Conservation (phyloP, 164 flowering plant genomes). For the Santalum album region DNA sequence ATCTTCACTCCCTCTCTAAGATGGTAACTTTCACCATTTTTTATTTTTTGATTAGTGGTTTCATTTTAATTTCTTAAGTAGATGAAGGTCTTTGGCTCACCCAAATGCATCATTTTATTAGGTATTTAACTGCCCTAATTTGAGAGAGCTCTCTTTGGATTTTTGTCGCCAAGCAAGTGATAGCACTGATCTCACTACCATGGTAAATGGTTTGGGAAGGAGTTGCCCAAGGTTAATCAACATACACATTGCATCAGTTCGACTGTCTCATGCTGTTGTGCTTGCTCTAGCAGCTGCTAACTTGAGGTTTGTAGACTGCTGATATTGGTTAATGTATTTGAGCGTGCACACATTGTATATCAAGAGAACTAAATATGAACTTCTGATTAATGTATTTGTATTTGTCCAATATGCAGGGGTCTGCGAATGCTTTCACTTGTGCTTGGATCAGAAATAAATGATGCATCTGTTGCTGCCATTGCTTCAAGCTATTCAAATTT, state of each 20-base stretch:
- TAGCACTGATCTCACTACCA: slow-evolving; percentile 54
- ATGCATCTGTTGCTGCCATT: slow-evolving; percentile 97
- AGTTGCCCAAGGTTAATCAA: slow-evolving; percentile 69
- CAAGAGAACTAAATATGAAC: too few relatives aligned
- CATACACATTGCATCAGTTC: slow-evolving; percentile 75
- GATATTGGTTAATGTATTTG: background rate
- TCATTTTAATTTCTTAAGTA: background rate
- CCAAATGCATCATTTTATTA: slow-evolving; percentile 7
- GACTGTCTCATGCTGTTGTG: slow-evolving; percentile 71
- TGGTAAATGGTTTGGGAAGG: slow-evolving; percentile 69
- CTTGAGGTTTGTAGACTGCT: slow-evolving; percentile 50
- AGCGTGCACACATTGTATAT: too few relatives aligned
- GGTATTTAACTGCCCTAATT: slow-evolving; percentile 82
- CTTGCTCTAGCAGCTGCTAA: slow-evolving; percentile 81
- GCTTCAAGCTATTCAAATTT: slow-evolving; percentile 66
- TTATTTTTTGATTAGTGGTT: background rate
- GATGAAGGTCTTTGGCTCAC: too few relatives aligned
- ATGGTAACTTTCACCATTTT: slow-evolving; percentile 35
- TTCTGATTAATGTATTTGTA: background rate
- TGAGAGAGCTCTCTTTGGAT: slow-evolving; percentile 77
- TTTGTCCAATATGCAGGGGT: slow-evolving; percentile 33
- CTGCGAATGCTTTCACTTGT: slow-evolving; percentile 93
- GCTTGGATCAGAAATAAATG: slow-evolving; percentile 85
- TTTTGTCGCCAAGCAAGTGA: slow-evolving; percentile 78
- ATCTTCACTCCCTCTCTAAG: slow-evolving; percentile 71